These are phyloP conservation scores for Beauveria sp. DNA, from an alignment of 2,329 filamentous ascomycete genomes.

Conservation along the genomic window DNA sequence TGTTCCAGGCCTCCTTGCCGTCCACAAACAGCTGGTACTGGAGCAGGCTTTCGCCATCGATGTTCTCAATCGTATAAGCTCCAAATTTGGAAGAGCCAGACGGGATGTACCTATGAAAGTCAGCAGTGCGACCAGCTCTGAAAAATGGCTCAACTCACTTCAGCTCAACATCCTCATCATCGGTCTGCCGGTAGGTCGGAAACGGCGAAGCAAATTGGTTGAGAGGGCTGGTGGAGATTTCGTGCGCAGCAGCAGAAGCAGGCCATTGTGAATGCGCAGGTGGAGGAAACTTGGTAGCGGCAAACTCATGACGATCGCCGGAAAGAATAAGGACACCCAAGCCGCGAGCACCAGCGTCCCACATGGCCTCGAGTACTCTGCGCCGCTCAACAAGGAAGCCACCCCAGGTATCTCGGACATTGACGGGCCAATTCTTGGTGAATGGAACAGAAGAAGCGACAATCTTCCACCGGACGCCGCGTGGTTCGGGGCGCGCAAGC, in stretches of 20 bases:
- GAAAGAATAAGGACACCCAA: conserved; percentile 76
- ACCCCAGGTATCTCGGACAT: conserved; percentile 86
- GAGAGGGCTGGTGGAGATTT: conserved; percentile 86
- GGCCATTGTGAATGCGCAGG: conserved; percentile 55
- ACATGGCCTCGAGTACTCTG: conserved; percentile 80
- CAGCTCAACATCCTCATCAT: conserved; percentile 73
- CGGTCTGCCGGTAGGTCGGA: conserved; percentile 73
- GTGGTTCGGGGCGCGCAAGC: conserved; percentile 63
- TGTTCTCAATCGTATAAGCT: conserved; percentile 59
- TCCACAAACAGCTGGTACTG: conserved; percentile 79
- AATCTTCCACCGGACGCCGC: conserved; percentile 87
- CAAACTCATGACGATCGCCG: conserved; percentile 95
- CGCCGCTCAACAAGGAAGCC: conserved; percentile 79
- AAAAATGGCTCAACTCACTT: conserved; percentile 51
- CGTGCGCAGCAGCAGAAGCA: conserved; percentile 62
- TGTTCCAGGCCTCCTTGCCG: conserved; percentile 70
- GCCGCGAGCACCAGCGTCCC: conserved; percentile 70
- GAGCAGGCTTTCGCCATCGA: conserved; percentile 58
- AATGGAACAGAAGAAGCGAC: conserved; percentile 87
- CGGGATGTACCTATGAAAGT: conserved; percentile 57
- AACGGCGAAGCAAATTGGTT: conserved; percentile 91
- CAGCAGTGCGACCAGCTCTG: background rate
- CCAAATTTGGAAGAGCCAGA: conserved; percentile 87
- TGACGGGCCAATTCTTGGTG: conserved; percentile 94
- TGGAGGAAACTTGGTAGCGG: conserved; percentile 72